Evolutionary conservation across 2,329 filamentous ascomycete genomes (phyloP), one percentile per base, ranked within the genome.

Genomic region (Hypoxylon sp.): DNA sequence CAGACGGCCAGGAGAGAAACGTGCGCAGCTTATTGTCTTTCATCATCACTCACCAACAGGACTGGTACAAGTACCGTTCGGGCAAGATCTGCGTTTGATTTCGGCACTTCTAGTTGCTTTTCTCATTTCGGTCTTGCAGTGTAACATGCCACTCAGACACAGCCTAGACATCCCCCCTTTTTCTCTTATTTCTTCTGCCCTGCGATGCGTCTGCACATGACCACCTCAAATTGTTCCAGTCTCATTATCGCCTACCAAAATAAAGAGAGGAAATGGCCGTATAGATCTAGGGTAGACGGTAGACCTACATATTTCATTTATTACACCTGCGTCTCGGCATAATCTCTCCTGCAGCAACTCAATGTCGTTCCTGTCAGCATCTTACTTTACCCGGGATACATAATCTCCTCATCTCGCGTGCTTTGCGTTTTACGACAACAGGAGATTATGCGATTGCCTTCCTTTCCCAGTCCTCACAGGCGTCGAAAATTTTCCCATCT

Each of bases 101-200:
- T 70, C 67, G 67, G 68, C 64, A 67, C 60, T 67, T 69, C 63
- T 70, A 45, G 52, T 66, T 58, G 48, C 58, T 66, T 57, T 61
- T 62, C 58, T 65, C 60, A 62, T 62, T 67, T 68, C 63, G 66
- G 63, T 38, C 58, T 60, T 37, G 60, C 62, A 60, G 58, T 64
- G 63, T 61, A 64, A 66, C 66, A 62, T 64, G 47, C 55, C 58
- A 63, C 57, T 59, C 58, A 61, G 50, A 60, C 40, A 61, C 24
- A 37, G 21, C 20, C 47, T 20, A 56, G 45, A 45, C 37, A 27
- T 55, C 54, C 58, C 33, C 38, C 38, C 15, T 41, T 51, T 51
- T 48, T 49, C 38, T 38, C 48, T 45, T 59, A 62, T 53, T 56
- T 50, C 38, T 48, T 38, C 50, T 13, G n/a, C 43, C 48, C 37